Evolutionary conservation across 345 rosid species (phyloP).

Genomic region (Syzygium jambos): DNA sequence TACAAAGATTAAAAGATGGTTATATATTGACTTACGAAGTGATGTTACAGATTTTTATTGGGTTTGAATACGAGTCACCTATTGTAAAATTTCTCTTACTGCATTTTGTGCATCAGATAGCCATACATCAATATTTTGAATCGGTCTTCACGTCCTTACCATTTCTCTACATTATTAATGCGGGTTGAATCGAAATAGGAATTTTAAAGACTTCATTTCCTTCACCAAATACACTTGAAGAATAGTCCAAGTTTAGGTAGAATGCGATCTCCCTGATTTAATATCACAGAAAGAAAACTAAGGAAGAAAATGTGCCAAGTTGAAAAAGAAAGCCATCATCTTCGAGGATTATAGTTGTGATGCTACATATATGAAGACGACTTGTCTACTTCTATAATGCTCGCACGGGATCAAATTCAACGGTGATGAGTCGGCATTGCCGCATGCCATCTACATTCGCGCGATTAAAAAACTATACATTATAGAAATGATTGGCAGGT

Average conservation of each 20-base stretch:
- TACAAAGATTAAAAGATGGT: neutral
- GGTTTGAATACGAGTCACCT: neutral
- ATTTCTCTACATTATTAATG: neutral
- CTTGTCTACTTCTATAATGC: neutral
- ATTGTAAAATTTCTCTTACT: neutral
- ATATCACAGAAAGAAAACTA: neutral
- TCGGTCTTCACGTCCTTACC: neutral
- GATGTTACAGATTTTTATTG: neutral
- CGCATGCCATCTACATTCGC: neutral
- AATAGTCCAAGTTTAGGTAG: neutral
- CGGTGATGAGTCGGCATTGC: neutral
- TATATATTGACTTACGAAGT: neutral
- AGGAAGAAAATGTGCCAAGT: neutral
- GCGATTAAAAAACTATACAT: neutral
- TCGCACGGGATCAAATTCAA: neutral
- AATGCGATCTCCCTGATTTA: neutral
- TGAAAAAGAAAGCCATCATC: neutral
- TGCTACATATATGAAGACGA: neutral
- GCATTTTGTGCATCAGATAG: neutral
- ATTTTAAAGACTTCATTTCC: neutral
- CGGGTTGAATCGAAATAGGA: neutral
- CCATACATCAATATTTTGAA: neutral
- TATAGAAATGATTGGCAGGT: neutral
- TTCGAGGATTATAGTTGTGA: neutral
- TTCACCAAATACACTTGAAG: neutral